Evolutionary conservation across 768 basidiomycete genomes (phyloP), one percentile per base, ranked within the genome.

Genomic region (Tephrocybe sp.): DNA sequence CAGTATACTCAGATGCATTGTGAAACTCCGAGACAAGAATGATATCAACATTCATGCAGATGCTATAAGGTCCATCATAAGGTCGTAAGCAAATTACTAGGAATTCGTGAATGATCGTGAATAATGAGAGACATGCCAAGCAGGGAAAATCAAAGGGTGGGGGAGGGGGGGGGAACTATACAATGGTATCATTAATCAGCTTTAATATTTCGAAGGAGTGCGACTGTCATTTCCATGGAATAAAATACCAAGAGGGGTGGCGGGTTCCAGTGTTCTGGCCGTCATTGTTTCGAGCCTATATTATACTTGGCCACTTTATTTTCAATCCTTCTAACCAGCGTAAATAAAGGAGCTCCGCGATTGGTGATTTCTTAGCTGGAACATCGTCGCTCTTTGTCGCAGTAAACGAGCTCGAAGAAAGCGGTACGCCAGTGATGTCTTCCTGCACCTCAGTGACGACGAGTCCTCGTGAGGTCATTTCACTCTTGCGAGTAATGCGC

Each of bases 321-420:
- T 83, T 87, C 47, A 97, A 70, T 3, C 94, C 94, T 62, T 97
- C 91, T 20, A 98, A 73, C 95, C 96, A 98, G 43, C 96, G 84
- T 79, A 95, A 86, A 66, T 98, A 98, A n/a, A 98, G 73, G 56
- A 98, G 78, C 65, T 98, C 96, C 17, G 93, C 90, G 23, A 98
- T 93, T 5, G 95, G 93, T 49, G 92, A 94, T 65, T 85, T 88
- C 55, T 82, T 79, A 48, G 74, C 65, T 11, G 77, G 74, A 2
- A 62, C 39, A 26, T 82, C 77, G 19, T 72, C 71, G 38, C 56
- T 58, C 60, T 71, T 72, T 5, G 63, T 38, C 10, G 55, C 51
- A 1, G 62, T 47, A 7, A 61, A 62, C 5, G 73, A 55, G 48
- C 66, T 74, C 13, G 74, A 65, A 30, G 74, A 60, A 8, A 72